Evolutionary conservation across 2,329 filamentous ascomycete species (phyloP), one percentile per base, ranked within the genome.

Genomic region (Fusarium abutilonis): DNA sequence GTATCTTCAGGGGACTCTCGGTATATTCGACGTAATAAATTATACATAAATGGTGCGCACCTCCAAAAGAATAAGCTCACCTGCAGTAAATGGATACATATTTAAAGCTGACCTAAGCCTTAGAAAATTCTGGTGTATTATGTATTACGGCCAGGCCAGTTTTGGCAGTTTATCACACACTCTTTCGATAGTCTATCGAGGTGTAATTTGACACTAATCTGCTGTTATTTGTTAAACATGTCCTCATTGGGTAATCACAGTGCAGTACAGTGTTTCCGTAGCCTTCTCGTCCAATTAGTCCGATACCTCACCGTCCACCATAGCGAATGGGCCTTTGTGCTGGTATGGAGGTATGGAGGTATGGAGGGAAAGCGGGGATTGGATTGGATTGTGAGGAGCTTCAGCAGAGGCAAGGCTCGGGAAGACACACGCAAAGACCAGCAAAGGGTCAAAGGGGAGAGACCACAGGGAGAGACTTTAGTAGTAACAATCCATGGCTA

Each of bases 21-120:
- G 34, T 17, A 36, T n/a, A 21, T 47, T 31, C 23, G 17, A 36
- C 40, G 48, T 31, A 52, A 35, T 45, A 17, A 28, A 31, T 13
- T 28, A 13, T 19, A 15, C 61, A 43, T 58, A 53, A 63, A 45
- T 58, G 48, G 58, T 62, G 42, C 46, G 58, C 58, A 51, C 58
- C 43, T 61, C 54, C 50, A 51, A 56, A 17, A 28, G 32, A 45
- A 61, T 64, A 64, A 64, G 60, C 61, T 64, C 61, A 64, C 49
- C 42, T 60, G 49, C 56, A 60, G 48, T 36, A 26, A 36, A 52
- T 41, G 40, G n/a, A 54, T 50, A 6, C 6, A 26, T 5, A 7
- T 38, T 52, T 23, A 42, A 29, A 38, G 46, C 56, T 64, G 46
- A 64, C 60, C 56, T 64, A 45, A 64, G 60, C 61, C 44, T 35